Evolutionary conservation across 2,329 filamentous ascomycete species (phyloP), one percentile per base, ranked within the genome.

Genomic region (Hymenoscyphus salicellus): DNA sequence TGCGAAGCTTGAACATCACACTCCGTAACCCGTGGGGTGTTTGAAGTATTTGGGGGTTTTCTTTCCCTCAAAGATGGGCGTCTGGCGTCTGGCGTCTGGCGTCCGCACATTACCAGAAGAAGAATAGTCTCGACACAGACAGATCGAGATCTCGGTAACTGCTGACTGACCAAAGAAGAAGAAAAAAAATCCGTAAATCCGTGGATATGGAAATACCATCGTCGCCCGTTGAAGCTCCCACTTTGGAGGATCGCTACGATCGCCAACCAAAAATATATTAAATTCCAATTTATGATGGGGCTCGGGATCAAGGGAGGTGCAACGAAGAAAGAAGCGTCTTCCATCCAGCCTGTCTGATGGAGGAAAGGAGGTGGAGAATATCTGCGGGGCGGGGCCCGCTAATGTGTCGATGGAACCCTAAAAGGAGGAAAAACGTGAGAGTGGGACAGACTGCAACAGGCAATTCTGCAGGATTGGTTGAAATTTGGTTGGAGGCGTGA

Each of bases 71-170:
- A 49, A 49, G 20, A 17, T 49, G 43, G 43, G n/a, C n/a, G n/a
- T n/a, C n/a, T n/a, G n/a, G n/a, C n/a, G n/a, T n/a, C 28, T 30
- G 3, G 28, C 28, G 3, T 30, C 28, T 16, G 46, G 14, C 46
- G 46, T 26, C 20, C 26, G 26, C 26, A 20, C n/a, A 17, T 52
- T 23, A 52, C 26, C 26, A 38, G 14, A 38, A 38, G 36, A 38
- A 17, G 36, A 14, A 38, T 38, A 38, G 36, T 38, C 36, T 38
- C 11, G 14, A 14, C 14, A 20, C n/a, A 8, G 16, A 23, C 16
- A 52, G n/a, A 52, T 52, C 46, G n/a, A 52, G 46, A 52, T 52
- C 46, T 52, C 8, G 46, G 46, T 52, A 52, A 23, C 36, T 38
- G 36, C 36, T 14, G 41, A 46, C 36, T 14, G 41, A 46, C 41